Percentiles rank a stretch among this genome's conserved stretches.
Conservation (phyloP, 495 filamentous ascomycete species). For the Achaetomiella virescens region DNA sequence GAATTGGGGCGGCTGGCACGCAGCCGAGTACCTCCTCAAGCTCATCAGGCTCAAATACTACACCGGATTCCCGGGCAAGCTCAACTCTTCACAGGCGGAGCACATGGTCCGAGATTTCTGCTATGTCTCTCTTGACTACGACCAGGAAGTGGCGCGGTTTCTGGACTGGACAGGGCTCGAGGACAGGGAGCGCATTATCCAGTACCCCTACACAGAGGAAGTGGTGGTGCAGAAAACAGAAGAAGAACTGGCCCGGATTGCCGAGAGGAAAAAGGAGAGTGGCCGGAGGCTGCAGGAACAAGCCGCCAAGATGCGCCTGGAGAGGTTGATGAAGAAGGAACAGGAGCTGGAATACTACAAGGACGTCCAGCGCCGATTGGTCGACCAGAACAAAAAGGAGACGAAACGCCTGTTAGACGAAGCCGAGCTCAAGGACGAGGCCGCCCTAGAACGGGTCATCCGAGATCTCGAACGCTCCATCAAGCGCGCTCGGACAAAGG, state of each 20-base stretch:
- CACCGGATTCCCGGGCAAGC: slow-evolving; percentile 66
- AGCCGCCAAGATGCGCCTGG: slow-evolving; percentile 90
- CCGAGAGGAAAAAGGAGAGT: slow-evolving; percentile 88
- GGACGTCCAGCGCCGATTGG: slow-evolving; percentile 61
- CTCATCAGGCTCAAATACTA: slow-evolving; percentile 92
- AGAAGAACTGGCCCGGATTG: slow-evolving; percentile 81
- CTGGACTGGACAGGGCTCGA: slow-evolving; percentile 86
- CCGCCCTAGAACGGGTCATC: slow-evolving; percentile 68
- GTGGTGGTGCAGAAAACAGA: slow-evolving; percentile 81
- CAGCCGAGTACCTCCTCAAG: slow-evolving; percentile 82
- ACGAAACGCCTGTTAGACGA: slow-evolving; percentile 75
- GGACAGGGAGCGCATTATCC: slow-evolving; percentile 79
- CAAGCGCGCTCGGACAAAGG: slow-evolving; percentile 81
- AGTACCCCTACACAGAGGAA: slow-evolving; percentile 90
- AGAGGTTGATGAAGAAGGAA: slow-evolving; percentile 91
- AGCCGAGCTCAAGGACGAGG: slow-evolving; percentile 87
- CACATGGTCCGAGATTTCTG: slow-evolving; percentile 83
- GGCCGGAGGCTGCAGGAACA: slow-evolving; percentile 90
- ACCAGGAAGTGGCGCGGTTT: slow-evolving; percentile 63
- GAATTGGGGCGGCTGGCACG: slow-evolving; percentile 91
- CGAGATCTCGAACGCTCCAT: slow-evolving; percentile 85
- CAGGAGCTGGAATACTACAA: slow-evolving; percentile 92
- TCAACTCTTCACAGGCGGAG: slow-evolving; percentile 80
- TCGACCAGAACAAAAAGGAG: slow-evolving; percentile 77
- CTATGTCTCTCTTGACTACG: slow-evolving; percentile 79